Evolutionary conservation across 2,329 filamentous ascomycete genomes (phyloP), one percentile per base, ranked within the genome.

Genomic region (Hypoxylon sp.): DNA sequence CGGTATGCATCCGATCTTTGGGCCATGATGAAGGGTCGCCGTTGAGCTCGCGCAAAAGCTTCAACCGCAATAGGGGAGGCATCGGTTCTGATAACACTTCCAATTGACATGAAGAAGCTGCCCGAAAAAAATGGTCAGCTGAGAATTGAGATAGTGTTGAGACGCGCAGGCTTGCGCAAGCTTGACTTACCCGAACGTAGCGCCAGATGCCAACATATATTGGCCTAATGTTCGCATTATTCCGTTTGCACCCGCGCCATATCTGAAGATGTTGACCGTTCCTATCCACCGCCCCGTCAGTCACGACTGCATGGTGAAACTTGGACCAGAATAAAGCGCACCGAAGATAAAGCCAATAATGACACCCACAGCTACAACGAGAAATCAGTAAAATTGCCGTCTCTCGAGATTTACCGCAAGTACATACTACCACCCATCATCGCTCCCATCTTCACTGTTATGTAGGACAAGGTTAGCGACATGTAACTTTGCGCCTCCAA

Each of bases 341-440:
- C 95, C 96, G 76, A 96, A 97, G 77, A 99, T 97, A 85, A 99
- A 98, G 72, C 96, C 96, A 83, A 99, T 98, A 79, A 97, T 97
- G 58, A 93, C 86, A 70, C 96, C 96, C 70, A 99, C 96, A 82
- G 94, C 96, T 98, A 76, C 13, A 67, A 22, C 35, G 57, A 68
- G 13, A 62, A 7, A 44, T 63, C 30, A 76, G 66, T 57, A 48
- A 66, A 14, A 11, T 8, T 42, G 14, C n/a, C 14, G 59, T 42
- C 50, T n/a, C 17, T 44, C 31, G 13, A 13, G 7, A 27, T 20
- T 54, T 22, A 33, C 11, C 5, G 2, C 1, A 6, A 35, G 30
- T 58, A 89, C 94, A 77, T 92, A 98, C 95, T 97, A 80, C 94
- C 93, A 75, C 96, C 96, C 94, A 98, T 98, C 91, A 99, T 91